Base-by-base conservation (phyloP, 2,329 filamentous ascomycete species). In the Fonsecaea pugnacius region DNA sequence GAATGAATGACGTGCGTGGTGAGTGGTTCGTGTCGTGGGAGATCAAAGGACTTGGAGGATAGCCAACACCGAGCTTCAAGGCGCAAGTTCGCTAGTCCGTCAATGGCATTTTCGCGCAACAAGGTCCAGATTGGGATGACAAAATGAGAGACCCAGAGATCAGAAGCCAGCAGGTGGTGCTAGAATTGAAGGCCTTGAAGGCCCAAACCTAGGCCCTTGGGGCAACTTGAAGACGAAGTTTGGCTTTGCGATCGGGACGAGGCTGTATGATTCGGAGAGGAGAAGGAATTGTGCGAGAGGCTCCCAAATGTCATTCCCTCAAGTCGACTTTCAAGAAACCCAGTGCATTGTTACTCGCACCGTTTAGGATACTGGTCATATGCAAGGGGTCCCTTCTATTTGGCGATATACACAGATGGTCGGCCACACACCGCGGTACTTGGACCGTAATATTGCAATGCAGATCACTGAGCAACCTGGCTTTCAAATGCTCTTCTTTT, bases 61-160 rank as follows among this genome's bases (percentile, higher is more conserved):
- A 48, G 10, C 43, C 43, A 24, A 27, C 24, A 21, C 27, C 14
- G 43, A 48, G 43, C 43, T 24, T 27, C 43, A 8, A 27, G 18
- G 21, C 24, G 12, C 18, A 4, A 14, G 18, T 48, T 48, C 21
- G 18, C 43, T 48, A 48, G 43, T 48, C 43, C 43, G 18, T 2
- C 43, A 48, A 48, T 27, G 43, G 43, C 53, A 12, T 50, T 58
- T 58, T 58, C 55, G 55, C 40, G 9, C 40, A 46, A 46, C 36
- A 48, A 43, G 21, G 9, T 16, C 55, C 55, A 18, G 30, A 58
- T 32, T 2, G 40, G 55, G 55, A 27, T 58, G 55, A n/a, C 14
- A n/a, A 35, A 46, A 33, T 10, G 55, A 58, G 55, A 58, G 48
- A 50, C 21, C 24, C 43, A 48, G 43, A 10, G 16, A 40, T 35